phyloP scores from a whole-genome alignment of 208 protist species.

The Balamuthia mandrillaris region DNA sequence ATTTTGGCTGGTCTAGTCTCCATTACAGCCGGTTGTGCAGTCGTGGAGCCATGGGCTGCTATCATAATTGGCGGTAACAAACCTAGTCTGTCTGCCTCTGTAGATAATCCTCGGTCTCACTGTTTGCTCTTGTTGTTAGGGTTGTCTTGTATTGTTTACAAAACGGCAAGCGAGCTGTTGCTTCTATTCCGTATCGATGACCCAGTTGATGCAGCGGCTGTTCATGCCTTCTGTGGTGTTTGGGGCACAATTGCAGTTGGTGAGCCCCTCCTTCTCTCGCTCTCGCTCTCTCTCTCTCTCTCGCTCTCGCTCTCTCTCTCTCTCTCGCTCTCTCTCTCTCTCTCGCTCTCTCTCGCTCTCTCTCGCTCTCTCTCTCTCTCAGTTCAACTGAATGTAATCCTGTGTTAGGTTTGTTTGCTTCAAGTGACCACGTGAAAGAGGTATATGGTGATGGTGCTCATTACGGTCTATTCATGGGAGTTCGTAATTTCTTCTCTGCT shows the following conservation, averaged over 20 bases:
- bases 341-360: too few relatives aligned
- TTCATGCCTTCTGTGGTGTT: conserved; percentile 15
- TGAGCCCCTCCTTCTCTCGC: too few relatives aligned
- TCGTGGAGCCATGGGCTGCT: conserved; percentile 12
- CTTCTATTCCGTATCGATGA: neutral
- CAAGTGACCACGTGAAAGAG: too few relatives aligned
- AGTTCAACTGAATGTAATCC: too few relatives aligned
- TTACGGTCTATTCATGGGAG: too few relatives aligned
- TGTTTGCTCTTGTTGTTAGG: neutral
- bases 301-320: too few relatives aligned
- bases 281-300: too few relatives aligned
- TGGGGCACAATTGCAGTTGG: neutral
- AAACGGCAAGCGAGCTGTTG: neutral
- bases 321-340: too few relatives aligned
- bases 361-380: too few relatives aligned
- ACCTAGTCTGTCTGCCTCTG: neutral
- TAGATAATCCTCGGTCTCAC: neutral
- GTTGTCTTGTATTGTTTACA: neutral
- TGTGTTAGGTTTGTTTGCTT: too few relatives aligned
- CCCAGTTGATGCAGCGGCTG: conserved; percentile 9
- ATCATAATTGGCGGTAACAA: conserved; percentile 21
- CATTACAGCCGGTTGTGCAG: neutral
- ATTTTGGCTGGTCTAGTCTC: neutral
- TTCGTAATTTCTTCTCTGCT: too few relatives aligned
- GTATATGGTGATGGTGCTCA: too few relatives aligned